Percentiles rank a stretch among this genome's conserved stretches.
Conservation (phyloP, 192 early-diverging fungal species). For the Podila epigama region DNA sequence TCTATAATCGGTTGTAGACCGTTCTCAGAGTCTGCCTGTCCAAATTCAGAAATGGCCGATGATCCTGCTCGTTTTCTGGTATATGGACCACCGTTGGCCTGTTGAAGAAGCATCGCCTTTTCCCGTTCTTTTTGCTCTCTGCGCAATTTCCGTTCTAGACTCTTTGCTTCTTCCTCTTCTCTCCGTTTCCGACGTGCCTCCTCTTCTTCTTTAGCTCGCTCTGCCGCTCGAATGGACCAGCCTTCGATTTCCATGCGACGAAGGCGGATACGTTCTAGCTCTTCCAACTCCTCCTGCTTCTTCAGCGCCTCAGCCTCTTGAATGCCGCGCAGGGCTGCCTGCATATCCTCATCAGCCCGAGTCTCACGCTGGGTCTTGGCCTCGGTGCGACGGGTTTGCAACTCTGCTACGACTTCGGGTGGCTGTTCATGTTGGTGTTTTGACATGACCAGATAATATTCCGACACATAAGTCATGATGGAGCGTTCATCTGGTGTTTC, state of each 20-base stretch:
- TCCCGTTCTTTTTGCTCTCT: conserved; percentile 41
- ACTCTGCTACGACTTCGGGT: conserved; percentile 9
- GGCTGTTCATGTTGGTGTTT: conserved; percentile 38
- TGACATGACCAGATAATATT: conserved; percentile 62
- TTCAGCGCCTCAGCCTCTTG: conserved; percentile 31
- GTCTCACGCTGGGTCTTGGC: conserved; percentile 31
- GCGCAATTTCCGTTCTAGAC: conserved; percentile 15
- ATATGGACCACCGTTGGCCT: not conserved
- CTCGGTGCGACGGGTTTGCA: conserved; percentile 15
- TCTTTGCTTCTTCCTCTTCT: conserved; percentile 44
- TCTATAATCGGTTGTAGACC: not conserved
- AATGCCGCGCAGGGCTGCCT: conserved; percentile 1
- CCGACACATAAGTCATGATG: conserved; percentile 61
- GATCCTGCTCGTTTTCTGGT: not conserved
- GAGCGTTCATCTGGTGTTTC: conserved; percentile 62
- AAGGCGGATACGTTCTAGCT: conserved; percentile 43
- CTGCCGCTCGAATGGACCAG: conserved; percentile 38
- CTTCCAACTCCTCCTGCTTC: conserved; percentile 33
- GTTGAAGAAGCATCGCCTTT: conserved; percentile 17
- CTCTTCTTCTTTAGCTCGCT: conserved; percentile 39
- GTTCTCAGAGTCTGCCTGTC: not conserved
- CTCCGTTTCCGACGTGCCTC: conserved; percentile 40
- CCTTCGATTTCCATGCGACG: conserved; percentile 46
- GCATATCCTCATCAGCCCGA: conserved; percentile 27
- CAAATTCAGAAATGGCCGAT: not conserved